Percentiles rank a stretch among this genome's conserved stretches.
These are phyloP conservation scores for Penicillium glabrum DNA, from an alignment of 2,329 filamentous ascomycete genomes.

Conservation along the genomic window DNA sequence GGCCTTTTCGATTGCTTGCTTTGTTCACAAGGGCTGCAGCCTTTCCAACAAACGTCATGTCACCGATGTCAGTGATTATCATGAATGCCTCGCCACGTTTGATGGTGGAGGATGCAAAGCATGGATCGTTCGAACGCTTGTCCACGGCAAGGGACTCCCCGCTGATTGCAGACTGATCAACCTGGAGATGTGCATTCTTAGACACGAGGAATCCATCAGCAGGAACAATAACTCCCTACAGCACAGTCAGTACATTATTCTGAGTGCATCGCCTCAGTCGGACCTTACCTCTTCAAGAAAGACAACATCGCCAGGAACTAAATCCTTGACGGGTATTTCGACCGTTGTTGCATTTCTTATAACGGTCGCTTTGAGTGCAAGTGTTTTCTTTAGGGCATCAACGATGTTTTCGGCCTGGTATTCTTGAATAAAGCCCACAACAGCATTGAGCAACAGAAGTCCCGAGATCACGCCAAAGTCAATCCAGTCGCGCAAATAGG, in stretches of 20 bases:
- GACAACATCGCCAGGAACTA: constrained; percentile 87
- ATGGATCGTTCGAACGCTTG: constrained; percentile 78
- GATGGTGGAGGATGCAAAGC: constrained; percentile 82
- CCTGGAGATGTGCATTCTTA: constrained; percentile 80
- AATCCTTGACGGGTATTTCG: constrained; percentile 78
- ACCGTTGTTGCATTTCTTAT: constrained; percentile 75
- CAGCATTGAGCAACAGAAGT: constrained; percentile 78
- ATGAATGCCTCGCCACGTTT: constrained; percentile 88
- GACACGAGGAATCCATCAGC: constrained; percentile 85
- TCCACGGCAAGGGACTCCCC: constrained; percentile 90
- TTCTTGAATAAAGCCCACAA: constrained; percentile 85
- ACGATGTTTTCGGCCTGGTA: constrained; percentile 88
- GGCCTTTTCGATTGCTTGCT: constrained; percentile 71
- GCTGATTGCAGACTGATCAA: constrained; percentile 89
- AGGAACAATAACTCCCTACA: constrained; percentile 77
- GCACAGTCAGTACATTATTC: neutral
- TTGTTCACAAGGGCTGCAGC: constrained; percentile 82
- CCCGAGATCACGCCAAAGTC: constrained; percentile 90
- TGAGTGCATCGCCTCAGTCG: neutral
- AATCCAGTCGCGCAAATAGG: constrained; percentile 84
- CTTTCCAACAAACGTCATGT: constrained; percentile 87
- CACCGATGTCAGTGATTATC: constrained; percentile 79
- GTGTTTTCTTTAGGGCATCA: constrained; percentile 85
- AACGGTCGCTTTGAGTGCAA: constrained; percentile 83
- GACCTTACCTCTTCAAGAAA: constrained; percentile 72